Base-by-base conservation (phyloP, 2,329 filamentous ascomycete genomes). In the Helotiales sp. region DNA sequence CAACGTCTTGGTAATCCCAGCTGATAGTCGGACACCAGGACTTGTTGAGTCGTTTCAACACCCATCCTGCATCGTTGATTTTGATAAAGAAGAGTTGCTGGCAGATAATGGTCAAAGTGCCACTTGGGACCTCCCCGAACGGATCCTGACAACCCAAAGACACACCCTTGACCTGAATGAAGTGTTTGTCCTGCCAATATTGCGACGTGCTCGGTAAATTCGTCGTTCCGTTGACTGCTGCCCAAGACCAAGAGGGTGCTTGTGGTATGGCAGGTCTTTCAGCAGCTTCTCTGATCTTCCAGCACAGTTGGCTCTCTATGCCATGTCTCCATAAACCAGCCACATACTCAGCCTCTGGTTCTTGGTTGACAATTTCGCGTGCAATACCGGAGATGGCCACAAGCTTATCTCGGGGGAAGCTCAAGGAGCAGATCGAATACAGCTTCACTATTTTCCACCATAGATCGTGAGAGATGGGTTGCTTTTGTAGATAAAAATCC, bases 371-470 rank as follows among this genome's bases (percentile, higher is more conserved):
- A 5, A 55, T 30, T 7, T 46, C 9, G 15, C 57, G 57, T 5
- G 66, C 66, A 13, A 72, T 34, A 17, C 70, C 69, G 10, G 66
- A 63, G 29, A 72, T 40, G 5, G 69, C 69, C 1, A 63, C 54
- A 25, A 72, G 57, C 25, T 65, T 67, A 51, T 71, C 70, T 5
- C 58, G 61, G 9, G 59, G 42, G 8, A 61, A 63, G 2, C 70
- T 67, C 22, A 72, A 58, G 10, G 54, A 42, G 19, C 67, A 60
- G 4, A 31, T 34, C 1, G 65, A 66, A 34, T 69, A 71, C 5
- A 64, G 53, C 15, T 62, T 55, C 0, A 64, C 49, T 3, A 65
- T 36, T 13, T 7, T 34, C 17, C 24, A 15, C 63, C 63, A 65
- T 4, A 24, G 25, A 19, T 24, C 42, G 31, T 12, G 44, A 15